These are phyloP conservation scores for Termitomyces sp. DNA, from an alignment of 768 basidiomycete genomes.

Conservation along the genomic window DNA sequence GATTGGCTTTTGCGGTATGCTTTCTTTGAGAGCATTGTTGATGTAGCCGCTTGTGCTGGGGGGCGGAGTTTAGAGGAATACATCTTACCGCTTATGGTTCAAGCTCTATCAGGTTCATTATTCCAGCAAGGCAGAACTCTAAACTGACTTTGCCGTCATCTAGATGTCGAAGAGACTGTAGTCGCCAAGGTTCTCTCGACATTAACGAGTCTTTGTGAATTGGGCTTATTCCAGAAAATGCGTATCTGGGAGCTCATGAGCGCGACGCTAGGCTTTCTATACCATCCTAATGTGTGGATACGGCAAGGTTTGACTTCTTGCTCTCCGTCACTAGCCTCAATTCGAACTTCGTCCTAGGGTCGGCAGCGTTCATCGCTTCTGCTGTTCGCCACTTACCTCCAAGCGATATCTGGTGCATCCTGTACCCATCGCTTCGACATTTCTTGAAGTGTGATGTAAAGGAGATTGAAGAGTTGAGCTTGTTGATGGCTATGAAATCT, in stretches of 20 bases:
- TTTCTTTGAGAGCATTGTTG: conserved; percentile 95
- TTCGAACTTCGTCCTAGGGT: conserved; percentile 42
- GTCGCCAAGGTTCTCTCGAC: conserved; percentile 87
- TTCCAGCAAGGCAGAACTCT: not conserved
- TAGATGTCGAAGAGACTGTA: conserved; percentile 94
- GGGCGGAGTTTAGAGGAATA: conserved; percentile 92
- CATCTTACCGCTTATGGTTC: conserved; percentile 94
- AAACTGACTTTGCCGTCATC: conserved; percentile 1
- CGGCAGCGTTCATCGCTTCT: conserved; percentile 84
- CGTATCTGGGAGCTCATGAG: conserved; percentile 97
- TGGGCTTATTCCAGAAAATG: conserved; percentile 90
- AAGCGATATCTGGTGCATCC: conserved; percentile 95
- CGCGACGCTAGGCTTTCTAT: conserved; percentile 82
- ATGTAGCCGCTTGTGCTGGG: conserved; percentile 92
- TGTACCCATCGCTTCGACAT: conserved; percentile 88
- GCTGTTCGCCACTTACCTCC: conserved; percentile 77
- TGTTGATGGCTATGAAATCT: conserved; percentile 75
- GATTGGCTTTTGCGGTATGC: conserved; percentile 91
- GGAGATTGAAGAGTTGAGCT: conserved; percentile 65
- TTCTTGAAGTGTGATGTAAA: conserved; percentile 82
- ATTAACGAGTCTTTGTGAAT: conserved; percentile 84
- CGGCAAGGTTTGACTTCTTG: conserved; percentile 64
- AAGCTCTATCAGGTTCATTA: conserved; percentile 81
- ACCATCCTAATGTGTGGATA: conserved; percentile 96
- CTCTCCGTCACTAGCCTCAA: not conserved